These are phyloP conservation scores for Chrysoporthe deuterocubensis DNA, from an alignment of 2,329 filamentous ascomycete species.

Conservation along the genomic window DNA sequence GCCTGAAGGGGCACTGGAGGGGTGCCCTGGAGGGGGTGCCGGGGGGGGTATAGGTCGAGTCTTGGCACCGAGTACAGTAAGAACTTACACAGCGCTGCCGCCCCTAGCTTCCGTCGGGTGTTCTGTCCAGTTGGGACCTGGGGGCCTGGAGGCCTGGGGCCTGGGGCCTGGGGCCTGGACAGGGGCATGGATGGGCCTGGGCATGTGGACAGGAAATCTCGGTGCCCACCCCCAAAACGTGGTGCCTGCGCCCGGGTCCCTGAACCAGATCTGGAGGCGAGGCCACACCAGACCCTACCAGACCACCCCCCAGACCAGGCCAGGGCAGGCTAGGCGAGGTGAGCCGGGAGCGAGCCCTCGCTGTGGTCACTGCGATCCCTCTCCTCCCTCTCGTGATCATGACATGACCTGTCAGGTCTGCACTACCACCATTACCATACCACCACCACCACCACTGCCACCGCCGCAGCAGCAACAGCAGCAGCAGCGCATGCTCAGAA, in stretches of 20 bases:
- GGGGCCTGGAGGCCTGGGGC: not conserved
- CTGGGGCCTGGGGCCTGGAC: not conserved
- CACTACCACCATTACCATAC: no score
- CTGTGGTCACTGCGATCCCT: not conserved
- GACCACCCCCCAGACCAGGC: not conserved
- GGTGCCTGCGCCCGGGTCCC: not conserved
- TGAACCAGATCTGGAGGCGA: not conserved
- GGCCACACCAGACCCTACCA: not conserved
- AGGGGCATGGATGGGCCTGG: no score
- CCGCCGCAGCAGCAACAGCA: no score
- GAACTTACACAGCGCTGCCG: not conserved
- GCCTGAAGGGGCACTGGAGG: not conserved
- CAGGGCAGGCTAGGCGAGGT: not conserved
- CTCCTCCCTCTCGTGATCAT: not conserved
- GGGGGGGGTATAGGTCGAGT: no score
- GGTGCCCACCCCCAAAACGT: not conserved
- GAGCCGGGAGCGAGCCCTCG: not conserved
- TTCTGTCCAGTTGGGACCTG: not conserved
- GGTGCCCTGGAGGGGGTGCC: no score
- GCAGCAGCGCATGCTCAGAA: no score
- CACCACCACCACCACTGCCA: no score
- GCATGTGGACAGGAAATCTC: not conserved
- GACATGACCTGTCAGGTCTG: not conserved
- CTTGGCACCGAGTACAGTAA: no score
- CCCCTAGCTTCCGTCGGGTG: constrained; percentile 3